These are phyloP conservation scores for Plasmodium coatneyi DNA, from an alignment of 169 alveolate genomes.

Conservation along the genomic window DNA sequence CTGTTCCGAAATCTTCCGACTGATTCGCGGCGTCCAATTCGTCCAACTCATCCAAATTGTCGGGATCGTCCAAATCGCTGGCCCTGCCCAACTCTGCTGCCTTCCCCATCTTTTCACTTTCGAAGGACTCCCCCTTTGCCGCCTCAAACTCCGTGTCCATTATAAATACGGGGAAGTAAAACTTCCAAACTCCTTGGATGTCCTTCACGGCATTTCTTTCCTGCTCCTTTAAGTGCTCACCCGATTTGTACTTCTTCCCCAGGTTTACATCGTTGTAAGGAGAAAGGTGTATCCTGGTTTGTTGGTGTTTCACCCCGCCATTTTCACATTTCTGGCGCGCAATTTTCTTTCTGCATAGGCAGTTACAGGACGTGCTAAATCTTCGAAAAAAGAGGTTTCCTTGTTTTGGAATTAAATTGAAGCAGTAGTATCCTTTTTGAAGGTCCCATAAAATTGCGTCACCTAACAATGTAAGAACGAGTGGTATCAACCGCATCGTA, in stretches of 20 bases:
- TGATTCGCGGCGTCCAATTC: not conserved
- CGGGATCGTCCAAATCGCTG: not conserved
- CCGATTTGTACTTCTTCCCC: not conserved
- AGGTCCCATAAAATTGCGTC: slow-evolving; percentile 27
- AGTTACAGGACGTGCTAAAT: not conserved
- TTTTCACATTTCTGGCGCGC: not conserved
- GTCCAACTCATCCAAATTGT: not conserved
- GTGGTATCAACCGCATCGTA: slow-evolving; percentile 43
- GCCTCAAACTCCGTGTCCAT: slow-evolving; percentile 60
- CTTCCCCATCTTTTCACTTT: not conserved
- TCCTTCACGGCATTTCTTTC: slow-evolving; percentile 31
- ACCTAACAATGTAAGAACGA: not conserved
- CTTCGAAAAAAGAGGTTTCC: not conserved
- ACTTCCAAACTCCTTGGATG: slow-evolving; percentile 76
- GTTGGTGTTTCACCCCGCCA: not conserved
- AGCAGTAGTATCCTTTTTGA: not conserved
- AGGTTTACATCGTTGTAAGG: not conserved
- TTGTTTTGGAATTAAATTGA: slow-evolving; percentile 10
- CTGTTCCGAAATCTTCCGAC: not conserved
- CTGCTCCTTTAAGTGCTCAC: not conserved
- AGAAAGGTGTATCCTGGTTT: not conserved
- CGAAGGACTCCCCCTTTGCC: slow-evolving; percentile 20
- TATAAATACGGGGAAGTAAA: slow-evolving; percentile 55
- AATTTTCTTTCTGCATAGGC: not conserved
- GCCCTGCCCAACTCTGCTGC: not conserved